These are phyloP conservation scores for Casuarina glauca DNA, from an alignment of 306 rosid genomes.

Conservation along the genomic window DNA sequence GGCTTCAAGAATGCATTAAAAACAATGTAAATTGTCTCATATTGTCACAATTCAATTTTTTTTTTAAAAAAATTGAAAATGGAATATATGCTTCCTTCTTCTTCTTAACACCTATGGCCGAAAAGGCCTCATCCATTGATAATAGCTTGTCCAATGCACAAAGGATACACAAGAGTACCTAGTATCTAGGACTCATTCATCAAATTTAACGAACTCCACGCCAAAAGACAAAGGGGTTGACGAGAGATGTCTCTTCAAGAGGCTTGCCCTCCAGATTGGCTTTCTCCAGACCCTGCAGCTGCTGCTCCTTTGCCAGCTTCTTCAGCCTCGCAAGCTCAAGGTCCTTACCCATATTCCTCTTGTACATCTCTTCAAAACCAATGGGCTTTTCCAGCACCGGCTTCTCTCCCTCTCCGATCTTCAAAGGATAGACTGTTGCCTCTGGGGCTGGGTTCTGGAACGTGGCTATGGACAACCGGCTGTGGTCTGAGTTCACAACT, in stretches of 20 bases:
- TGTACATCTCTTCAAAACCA: conserved; percentile 70
- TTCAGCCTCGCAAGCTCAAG: conserved; percentile 65
- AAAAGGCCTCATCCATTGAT: too few species aligned
- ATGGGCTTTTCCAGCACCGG: conserved; percentile 59
- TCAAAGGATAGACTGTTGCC: conserved; percentile 67
- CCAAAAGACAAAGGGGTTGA: too few species aligned
- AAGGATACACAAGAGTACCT: too few species aligned
- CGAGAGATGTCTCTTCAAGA: conserved; percentile 24
- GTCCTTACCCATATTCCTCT: conserved; percentile 68
- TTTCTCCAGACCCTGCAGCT: conserved; percentile 22
- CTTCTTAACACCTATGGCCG: too few species aligned
- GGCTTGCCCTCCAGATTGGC: conserved; percentile 36
- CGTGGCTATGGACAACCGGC: conserved; percentile 86
- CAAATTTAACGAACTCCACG: too few species aligned
- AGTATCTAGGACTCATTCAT: too few species aligned
- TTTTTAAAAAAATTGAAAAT: too few species aligned
- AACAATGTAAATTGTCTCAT: too few species aligned
- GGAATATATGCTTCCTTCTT: too few species aligned
- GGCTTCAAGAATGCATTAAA: too few species aligned
- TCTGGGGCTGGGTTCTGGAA: conserved; percentile 82
- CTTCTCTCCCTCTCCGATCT: conserved; percentile 63
- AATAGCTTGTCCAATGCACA: too few species aligned
- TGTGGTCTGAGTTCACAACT: conserved; percentile 77
- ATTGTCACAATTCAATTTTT: too few species aligned
- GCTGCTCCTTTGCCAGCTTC: conserved; percentile 59